Evolutionary conservation across 2,329 filamentous ascomycete genomes (phyloP).

Genomic region (Cryphonectria nitschkei): DNA sequence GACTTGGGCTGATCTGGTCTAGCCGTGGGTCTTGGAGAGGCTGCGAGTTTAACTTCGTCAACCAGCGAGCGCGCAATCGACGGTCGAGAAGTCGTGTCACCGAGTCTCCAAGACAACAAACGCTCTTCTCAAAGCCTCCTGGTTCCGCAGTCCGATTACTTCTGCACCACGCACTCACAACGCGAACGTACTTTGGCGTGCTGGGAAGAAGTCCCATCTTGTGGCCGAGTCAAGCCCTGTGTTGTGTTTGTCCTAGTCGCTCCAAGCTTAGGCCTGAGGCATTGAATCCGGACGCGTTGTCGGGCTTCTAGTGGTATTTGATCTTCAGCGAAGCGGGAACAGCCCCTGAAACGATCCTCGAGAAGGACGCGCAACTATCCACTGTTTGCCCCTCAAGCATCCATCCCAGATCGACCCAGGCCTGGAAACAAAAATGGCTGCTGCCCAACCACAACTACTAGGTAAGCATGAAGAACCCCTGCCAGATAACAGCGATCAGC

Average conservation of each 20-base stretch:
- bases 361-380: conserved; percentile 25
- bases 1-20: background rate
- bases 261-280: background rate
- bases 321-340: conserved; percentile 13
- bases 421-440: conserved; percentile 22
- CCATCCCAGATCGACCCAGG: conserved; percentile 15
- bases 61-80: conserved; percentile 19
- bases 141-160: background rate
- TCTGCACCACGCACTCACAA: background rate
- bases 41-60: conserved; percentile 11
- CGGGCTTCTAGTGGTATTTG: conserved; percentile 8
- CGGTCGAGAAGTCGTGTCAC: conserved; percentile 12
- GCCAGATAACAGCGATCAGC: conserved; percentile 19
- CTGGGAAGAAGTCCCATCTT: conserved; percentile 14
- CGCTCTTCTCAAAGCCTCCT: background rate
- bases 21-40: background rate
- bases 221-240: conserved; percentile 14
- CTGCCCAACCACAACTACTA: conserved; percentile 26
- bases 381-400: conserved; percentile 17
- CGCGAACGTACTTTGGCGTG: conserved; percentile 16
- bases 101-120: conserved; percentile 20
- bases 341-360: conserved; percentile 22
- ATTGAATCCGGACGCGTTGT: background rate
- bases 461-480: conserved; percentile 25
- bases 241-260: background rate